Conservation (phyloP, 148 eudicot genomes). For the Chenopodium suecicum region DNA sequence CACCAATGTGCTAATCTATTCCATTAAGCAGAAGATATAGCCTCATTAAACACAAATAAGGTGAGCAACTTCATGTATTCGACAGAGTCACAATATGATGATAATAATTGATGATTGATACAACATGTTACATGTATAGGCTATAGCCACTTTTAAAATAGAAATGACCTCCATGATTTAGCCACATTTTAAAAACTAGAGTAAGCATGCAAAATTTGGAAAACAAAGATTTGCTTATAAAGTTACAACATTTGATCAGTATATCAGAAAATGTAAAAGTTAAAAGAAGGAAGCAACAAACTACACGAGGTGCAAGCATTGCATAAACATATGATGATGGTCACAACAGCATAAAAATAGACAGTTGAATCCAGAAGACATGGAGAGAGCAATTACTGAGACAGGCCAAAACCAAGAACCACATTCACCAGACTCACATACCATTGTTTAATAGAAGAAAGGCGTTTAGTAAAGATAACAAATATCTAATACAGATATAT, state of each 20-base stretch:
- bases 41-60: background rate
- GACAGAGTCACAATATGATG: background rate
- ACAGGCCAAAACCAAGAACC: background rate
- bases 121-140: background rate
- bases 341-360: background rate
- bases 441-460: background rate
- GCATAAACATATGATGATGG: background rate
- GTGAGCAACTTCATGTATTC: background rate
- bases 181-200: background rate
- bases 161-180: background rate
- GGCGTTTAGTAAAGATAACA: background rate
- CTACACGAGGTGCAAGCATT: background rate
- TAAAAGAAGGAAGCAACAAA: background rate
- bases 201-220: background rate
- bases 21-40: background rate
- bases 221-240: background rate
- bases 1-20: slow-evolving; percentile 77
- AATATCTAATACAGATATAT: background rate
- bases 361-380: background rate
- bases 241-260: background rate
- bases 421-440: background rate
- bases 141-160: background rate
- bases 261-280: background rate
- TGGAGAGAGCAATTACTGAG: background rate
- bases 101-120: background rate